Evolutionary conservation across 371 early-diverging fungal genomes (phyloP).

Genomic region (Circinella umbellata): DNA sequence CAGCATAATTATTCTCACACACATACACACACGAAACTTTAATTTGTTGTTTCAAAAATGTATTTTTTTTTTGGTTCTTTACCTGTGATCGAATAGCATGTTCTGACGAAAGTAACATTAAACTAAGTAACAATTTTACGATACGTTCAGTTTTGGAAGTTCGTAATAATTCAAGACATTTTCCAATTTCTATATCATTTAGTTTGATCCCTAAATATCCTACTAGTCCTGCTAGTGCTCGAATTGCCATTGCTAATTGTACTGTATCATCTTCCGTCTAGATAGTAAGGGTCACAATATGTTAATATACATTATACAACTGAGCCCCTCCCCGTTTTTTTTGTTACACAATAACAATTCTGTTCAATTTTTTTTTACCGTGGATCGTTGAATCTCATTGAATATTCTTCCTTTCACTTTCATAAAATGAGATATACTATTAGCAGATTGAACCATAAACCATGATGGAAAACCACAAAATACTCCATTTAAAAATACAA

Average conservation of each 20-base stretch:
- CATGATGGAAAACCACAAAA: constrained; percentile 40
- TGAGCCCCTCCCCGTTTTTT: too few relatives aligned
- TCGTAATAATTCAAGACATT: constrained; percentile 28
- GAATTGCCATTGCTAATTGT: constrained; percentile 30
- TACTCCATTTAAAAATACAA: constrained; percentile 42
- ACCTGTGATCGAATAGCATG: constrained; percentile 14
- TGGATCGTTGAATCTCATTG: constrained; percentile 23
- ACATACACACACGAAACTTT: background rate
- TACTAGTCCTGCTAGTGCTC: constrained; percentile 43
- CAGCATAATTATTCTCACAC: background rate
- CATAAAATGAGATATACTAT: constrained; percentile 34
- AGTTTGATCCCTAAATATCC: constrained; percentile 50
- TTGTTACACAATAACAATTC: too few relatives aligned
- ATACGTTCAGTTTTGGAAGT: constrained; percentile 28
- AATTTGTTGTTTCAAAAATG: background rate
- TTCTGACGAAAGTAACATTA: constrained; percentile 10
- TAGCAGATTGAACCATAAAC: constrained; percentile 43
- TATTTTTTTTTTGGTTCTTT: background rate
- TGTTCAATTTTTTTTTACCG: constrained; percentile 11
- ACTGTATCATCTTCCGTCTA: constrained; percentile 18
- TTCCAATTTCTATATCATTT: constrained; percentile 28
- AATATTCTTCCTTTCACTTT: constrained; percentile 41
- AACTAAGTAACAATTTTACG: constrained; percentile 6
- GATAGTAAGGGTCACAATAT: background rate
- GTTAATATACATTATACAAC: too few relatives aligned